A percentile compares a stretch with the other conserved stretches of the same genome.
Evolutionary conservation across 176 grass and related monocot species (phyloP).

Genomic region (Neostapfia colusana): DNA sequence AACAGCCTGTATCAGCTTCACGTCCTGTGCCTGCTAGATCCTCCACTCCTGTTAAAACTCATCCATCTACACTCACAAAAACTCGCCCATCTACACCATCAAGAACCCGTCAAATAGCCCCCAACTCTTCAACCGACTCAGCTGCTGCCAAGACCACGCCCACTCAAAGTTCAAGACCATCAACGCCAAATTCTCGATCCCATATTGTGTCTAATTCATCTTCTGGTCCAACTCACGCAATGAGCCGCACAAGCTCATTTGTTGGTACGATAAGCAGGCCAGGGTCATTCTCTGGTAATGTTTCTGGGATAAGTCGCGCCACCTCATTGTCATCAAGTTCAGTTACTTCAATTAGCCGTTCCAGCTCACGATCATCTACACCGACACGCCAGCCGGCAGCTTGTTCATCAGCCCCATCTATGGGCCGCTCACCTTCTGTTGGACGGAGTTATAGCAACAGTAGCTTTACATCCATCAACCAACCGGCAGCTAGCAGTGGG

Average conservation of each 20-base stretch:
- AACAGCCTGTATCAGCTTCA: slow-evolving; percentile 55
- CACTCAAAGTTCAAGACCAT: slow-evolving; percentile 67
- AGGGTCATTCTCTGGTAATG: slow-evolving; percentile 48
- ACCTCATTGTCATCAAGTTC: slow-evolving; percentile 44
- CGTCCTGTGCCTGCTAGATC: slow-evolving; percentile 62
- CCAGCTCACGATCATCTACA: slow-evolving; percentile 74
- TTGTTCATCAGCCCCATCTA: slow-evolving; percentile 45
- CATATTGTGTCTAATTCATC: slow-evolving; percentile 46
- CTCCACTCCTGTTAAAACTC: slow-evolving; percentile 72
- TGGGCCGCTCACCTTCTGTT: slow-evolving; percentile 71
- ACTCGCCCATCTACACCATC: slow-evolving; percentile 61
- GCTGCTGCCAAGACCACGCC: slow-evolving; percentile 44
- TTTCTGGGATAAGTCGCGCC: slow-evolving; percentile 43
- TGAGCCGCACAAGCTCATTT: slow-evolving; percentile 40
- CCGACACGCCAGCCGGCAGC: slow-evolving; percentile 59
- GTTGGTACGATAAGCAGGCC: slow-evolving; percentile 18
- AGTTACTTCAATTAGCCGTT: slow-evolving; percentile 56
- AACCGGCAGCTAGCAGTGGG: slow-evolving; percentile 50
- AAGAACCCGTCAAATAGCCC: slow-evolving; percentile 36
- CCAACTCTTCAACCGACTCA: slow-evolving; percentile 46
- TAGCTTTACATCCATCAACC: slow-evolving; percentile 45
- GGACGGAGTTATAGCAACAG: slow-evolving; percentile 48
- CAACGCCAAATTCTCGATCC: slow-evolving; percentile 67
- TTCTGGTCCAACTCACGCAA: slow-evolving; percentile 40
- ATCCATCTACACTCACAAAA: slow-evolving; percentile 66